Conservation (phyloP, 225 moss, liverwort and hornwort genomes). For the Climacium dendroides region DNA sequence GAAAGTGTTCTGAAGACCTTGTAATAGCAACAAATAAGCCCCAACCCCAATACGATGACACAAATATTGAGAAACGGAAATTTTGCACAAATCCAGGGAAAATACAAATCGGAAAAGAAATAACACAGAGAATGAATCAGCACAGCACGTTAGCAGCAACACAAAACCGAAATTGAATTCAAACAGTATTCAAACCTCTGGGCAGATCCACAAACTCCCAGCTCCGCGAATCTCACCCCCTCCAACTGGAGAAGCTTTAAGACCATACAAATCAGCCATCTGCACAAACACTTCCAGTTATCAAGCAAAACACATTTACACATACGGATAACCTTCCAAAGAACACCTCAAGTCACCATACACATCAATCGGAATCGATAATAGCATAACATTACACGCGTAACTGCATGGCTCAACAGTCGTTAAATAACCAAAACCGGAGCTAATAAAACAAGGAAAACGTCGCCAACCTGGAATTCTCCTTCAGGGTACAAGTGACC, state of each 20-base stretch:
- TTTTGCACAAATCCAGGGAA: background rate
- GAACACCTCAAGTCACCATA: background rate
- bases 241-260: conserved; percentile 82
- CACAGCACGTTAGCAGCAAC: background rate
- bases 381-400: background rate
- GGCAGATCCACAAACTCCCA: conserved; percentile 92
- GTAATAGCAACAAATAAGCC: background rate
- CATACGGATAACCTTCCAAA: background rate
- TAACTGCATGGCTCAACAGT: background rate
- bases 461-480: background rate
- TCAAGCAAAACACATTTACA: background rate
- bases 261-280: conserved; percentile 94
- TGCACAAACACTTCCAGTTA: conserved; percentile 14
- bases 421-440: background rate
- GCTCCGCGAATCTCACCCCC: conserved; percentile 97
- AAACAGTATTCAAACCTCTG: conserved; percentile 60
- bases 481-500: background rate
- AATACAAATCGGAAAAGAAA: background rate
- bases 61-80: background rate
- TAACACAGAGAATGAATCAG: background rate
- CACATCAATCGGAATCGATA: background rate
- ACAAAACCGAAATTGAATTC: background rate
- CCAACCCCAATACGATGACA: background rate
- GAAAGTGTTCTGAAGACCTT: background rate
- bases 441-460: background rate